These are phyloP conservation scores for Amborella trichopoda DNA, from an alignment of 164 flowering plant genomes.

Conservation along the genomic window DNA sequence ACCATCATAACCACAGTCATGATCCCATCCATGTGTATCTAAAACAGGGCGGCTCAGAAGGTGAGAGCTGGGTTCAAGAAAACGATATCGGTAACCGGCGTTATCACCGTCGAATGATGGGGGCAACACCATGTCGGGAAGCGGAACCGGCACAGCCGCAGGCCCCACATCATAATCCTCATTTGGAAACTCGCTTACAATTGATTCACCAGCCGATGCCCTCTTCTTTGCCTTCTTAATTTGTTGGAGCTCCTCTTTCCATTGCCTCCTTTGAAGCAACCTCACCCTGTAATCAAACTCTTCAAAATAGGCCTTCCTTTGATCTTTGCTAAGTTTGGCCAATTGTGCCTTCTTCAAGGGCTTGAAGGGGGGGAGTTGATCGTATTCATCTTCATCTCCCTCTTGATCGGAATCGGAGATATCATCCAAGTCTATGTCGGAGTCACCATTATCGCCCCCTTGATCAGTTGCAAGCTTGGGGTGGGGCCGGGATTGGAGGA, in stretches of 20 bases:
- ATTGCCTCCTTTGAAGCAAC: conserved; percentile 92
- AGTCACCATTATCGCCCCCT: conserved; percentile 65
- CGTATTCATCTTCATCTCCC: conserved; percentile 83
- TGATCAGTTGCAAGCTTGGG: conserved; percentile 65
- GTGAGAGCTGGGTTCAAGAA: conserved; percentile 85
- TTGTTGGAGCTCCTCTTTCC: conserved; percentile 78
- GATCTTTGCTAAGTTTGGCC: conserved; percentile 73
- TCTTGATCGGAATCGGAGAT: conserved; percentile 66
- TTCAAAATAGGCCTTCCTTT: conserved; percentile 81
- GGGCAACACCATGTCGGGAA: conserved; percentile 84
- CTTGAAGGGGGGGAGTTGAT: conserved; percentile 91
- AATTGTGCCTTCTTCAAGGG: conserved; percentile 73
- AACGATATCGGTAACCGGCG: conserved; percentile 75
- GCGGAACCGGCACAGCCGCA: conserved; percentile 75
- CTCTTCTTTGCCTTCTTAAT: conserved; percentile 60
- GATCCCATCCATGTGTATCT: conserved; percentile 96
- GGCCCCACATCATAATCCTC: conserved; percentile 57
- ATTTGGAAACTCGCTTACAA: too few relatives aligned
- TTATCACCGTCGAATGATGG: conserved; percentile 80
- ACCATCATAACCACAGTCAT: conserved; percentile 92
- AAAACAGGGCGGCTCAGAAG: conserved; percentile 79
- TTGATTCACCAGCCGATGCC: conserved; percentile 34
- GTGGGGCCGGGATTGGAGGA: conserved; percentile 80
- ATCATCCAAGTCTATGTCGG: conserved; percentile 73
- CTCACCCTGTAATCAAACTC: conserved; percentile 92